Conservation (phyloP, 805 yeast species). For the Tanozyma kutaoensis region DNA sequence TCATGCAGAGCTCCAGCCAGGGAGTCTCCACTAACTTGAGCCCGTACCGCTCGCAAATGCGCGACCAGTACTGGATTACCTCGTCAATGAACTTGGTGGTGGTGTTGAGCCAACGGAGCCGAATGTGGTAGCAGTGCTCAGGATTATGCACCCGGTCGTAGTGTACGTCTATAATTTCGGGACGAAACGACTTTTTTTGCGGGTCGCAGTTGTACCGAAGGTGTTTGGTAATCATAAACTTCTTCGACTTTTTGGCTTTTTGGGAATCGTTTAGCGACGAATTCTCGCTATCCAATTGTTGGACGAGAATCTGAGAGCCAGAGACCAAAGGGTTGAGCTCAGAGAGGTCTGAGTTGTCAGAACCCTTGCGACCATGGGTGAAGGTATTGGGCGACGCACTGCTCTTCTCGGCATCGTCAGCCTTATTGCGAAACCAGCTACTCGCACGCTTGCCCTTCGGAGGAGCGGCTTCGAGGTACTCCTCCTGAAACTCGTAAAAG, state of each 20-base stretch:
- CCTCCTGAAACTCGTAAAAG: slow-evolving; percentile 60
- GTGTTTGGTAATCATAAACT: slow-evolving; percentile 52
- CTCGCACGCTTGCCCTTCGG: too few species aligned
- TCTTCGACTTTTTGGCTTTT: slow-evolving; percentile 11
- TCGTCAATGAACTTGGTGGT: slow-evolving; percentile 72
- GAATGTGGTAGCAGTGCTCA: slow-evolving; percentile 82
- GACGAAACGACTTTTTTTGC: slow-evolving; percentile 51
- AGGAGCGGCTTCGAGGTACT: slow-evolving; percentile 29
- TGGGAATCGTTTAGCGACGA: slow-evolving; percentile 8
- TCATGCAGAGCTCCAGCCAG: slow-evolving; percentile 69
- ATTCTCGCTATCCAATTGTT: slow-evolving; percentile 5
- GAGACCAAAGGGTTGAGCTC: slow-evolving; percentile 9
- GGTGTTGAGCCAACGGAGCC: slow-evolving; percentile 87
- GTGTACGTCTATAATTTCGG: slow-evolving; percentile 72
- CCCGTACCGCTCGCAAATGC: slow-evolving; percentile 79
- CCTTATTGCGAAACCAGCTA: slow-evolving; percentile 19
- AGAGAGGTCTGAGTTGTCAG: slow-evolving; percentile 8
- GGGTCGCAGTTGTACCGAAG: slow-evolving; percentile 70
- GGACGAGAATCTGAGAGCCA: too few species aligned
- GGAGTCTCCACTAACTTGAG: slow-evolving; percentile 74
- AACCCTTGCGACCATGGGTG: slow-evolving; percentile 6
- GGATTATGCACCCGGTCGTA: slow-evolving; percentile 90
- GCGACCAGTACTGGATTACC: slow-evolving; percentile 59
- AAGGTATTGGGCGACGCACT: not conserved
- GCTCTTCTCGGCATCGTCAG: not conserved